Evolutionary conservation across 768 basidiomycete genomes (phyloP), one percentile per base, ranked within the genome.

Genomic region (Phylloporus rhodoxanthus): DNA sequence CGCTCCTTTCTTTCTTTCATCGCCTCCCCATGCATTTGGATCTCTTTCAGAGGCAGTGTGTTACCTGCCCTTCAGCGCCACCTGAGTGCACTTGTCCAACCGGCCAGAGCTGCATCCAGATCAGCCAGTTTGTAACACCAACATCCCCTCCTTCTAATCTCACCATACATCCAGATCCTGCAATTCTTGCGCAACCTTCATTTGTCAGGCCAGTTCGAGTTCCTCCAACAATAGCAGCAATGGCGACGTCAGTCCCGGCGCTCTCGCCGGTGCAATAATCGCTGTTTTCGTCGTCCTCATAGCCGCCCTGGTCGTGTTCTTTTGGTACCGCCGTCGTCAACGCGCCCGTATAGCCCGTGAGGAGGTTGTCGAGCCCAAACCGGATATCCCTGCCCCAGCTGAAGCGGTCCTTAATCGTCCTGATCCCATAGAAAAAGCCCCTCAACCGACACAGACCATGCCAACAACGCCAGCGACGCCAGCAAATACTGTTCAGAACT

Each of bases 361-460:
- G 15, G 47, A 62, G 19, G 61, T 51, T 14, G 62, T 57, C 28
- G 78, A 80, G 50, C 59, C 70, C 48, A 77, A 77, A 56, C 64
- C 70, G 44, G 87, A 91, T 58, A 67, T 79, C 17, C 87, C 87
- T 32, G 88, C 86, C 2, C 70, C 84, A 19, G 87, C 89, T 17
- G 84, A 79, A 57, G 79, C 81, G 9, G 89, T 91, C 29, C 82
- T 91, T 51, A 86, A 82, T 64, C 75, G 88, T 36, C 86, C 87
- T n/a, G 85, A 91, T 66, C 88, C 88, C 26, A 82, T 70, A 45
- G 86, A 87, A 70, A 87, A 87, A 62, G 64, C 74, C 7, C 58
- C 42, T 29, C 34, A 46, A 26, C 25, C 60, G 1, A 23, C 57
- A 3, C 29, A 11, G 11, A 30, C 7, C 11, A 30, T 9, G 25